phyloP scores from a whole-genome alignment of 306 rosid genomes.

The Boehmeria nivea region DNA sequence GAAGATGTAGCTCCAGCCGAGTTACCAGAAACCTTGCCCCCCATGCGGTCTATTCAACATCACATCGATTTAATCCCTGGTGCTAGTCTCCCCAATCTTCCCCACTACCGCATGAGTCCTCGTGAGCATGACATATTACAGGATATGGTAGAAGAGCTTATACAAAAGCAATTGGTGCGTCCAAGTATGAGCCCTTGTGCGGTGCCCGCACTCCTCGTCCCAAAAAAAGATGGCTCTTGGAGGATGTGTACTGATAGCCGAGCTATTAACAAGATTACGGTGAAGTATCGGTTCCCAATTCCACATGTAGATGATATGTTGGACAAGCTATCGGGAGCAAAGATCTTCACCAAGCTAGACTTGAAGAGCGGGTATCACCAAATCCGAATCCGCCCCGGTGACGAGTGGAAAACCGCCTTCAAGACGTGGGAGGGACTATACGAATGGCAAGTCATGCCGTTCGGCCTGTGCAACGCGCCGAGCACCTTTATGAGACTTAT shows the following conservation, averaged over 20 bases:
- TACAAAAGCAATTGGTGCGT: neutral
- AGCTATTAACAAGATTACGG: slow-evolving; percentile 8
- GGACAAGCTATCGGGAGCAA: slow-evolving; percentile 4
- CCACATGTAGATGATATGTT: slow-evolving; percentile 12
- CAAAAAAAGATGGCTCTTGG: too few species aligned
- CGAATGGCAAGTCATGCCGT: too few species aligned
- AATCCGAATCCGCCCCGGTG: too few species aligned
- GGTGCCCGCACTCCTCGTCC: too few species aligned
- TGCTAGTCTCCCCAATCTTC: neutral
- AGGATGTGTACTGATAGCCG: neutral
- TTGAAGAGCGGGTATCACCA: neutral
- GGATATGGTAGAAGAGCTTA: neutral
- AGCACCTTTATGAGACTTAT: too few species aligned
- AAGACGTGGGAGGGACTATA: too few species aligned
- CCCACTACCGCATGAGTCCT: neutral
- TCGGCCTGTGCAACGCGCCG: too few species aligned
- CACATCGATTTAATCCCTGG: neutral
- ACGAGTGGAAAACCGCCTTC: too few species aligned
- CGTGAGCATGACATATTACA: neutral
- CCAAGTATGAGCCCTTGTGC: slow-evolving; percentile 8
- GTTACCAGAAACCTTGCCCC: neutral
- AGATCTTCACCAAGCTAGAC: neutral
- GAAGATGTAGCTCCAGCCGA: neutral
- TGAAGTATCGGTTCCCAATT: neutral
- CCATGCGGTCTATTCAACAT: neutral